These are phyloP conservation scores for Syzygium grande DNA, from an alignment of 345 rosid species.

Conservation along the genomic window DNA sequence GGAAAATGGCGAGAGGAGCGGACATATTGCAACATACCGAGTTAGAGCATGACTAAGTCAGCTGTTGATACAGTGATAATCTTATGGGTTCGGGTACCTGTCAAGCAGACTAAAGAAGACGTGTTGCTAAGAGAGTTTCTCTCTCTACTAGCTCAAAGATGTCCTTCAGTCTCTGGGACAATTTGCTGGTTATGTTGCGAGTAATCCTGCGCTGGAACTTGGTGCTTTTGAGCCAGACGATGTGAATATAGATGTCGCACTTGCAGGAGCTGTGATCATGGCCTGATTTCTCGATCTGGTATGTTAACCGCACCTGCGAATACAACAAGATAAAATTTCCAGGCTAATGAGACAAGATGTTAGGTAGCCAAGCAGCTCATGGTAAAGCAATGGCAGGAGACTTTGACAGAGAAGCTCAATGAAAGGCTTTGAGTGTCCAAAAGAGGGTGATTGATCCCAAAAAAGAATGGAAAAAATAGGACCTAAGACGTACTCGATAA, in stretches of 20 bases:
- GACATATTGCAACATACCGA: not conserved
- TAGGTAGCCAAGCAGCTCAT: not conserved
- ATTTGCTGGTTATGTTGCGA: slow-evolving; percentile 50
- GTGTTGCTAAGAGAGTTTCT: slow-evolving; percentile 24
- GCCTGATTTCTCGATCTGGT: slow-evolving; percentile 40
- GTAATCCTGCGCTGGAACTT: slow-evolving; percentile 68
- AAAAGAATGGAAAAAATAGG: not conserved
- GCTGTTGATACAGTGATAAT: not conserved
- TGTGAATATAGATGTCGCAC: slow-evolving; percentile 43
- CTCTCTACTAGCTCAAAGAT: slow-evolving; percentile 51
- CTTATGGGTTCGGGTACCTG: not conserved
- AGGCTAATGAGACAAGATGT: not conserved
- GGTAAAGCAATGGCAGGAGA: not conserved
- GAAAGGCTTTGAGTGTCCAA: not conserved
- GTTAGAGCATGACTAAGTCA: not conserved
- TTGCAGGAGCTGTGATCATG: slow-evolving; percentile 42
- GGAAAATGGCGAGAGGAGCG: not conserved
- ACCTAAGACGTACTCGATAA: slow-evolving; percentile 15
- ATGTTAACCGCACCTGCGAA: slow-evolving; percentile 49
- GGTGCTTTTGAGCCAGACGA: slow-evolving; percentile 62
- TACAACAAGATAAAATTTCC: not conserved
- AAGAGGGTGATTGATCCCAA: not conserved
- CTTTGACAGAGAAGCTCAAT: not conserved
- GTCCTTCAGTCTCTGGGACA: slow-evolving; percentile 38
- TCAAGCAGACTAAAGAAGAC: slow-evolving; percentile 4